phyloP scores from a whole-genome alignment of 495 filamentous ascomycete species.

The Hypoxylon perforatum region DNA sequence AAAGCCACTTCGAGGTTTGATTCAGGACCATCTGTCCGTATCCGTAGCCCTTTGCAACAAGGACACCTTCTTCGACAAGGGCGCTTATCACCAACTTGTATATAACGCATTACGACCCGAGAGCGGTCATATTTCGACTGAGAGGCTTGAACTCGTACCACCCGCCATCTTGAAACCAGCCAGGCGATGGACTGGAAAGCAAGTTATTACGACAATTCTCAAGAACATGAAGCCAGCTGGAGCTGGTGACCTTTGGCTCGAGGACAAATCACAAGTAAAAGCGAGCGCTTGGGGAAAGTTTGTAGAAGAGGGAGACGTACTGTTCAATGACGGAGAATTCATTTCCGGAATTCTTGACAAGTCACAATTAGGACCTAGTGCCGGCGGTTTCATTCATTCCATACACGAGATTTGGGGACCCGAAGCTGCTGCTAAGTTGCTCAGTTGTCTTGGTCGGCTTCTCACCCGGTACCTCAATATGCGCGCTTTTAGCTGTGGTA shows the following conservation, averaged over 20 bases:
- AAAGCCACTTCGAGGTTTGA: constrained; percentile 93
- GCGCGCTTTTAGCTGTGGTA: constrained; percentile 95
- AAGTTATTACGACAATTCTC: constrained; percentile 91
- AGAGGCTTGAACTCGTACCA: constrained; percentile 78
- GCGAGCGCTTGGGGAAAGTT: constrained; percentile 75
- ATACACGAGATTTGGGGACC: constrained; percentile 95
- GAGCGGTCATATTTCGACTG: constrained; percentile 76
- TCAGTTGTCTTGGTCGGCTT: constrained; percentile 89
- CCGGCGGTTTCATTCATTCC: constrained; percentile 89
- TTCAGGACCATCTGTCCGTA: constrained; percentile 98
- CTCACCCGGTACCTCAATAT: constrained; percentile 91
- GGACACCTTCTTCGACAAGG: constrained; percentile 90
- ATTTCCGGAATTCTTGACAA: constrained; percentile 95
- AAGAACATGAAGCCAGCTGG: constrained; percentile 85
- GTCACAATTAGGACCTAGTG: constrained; percentile 87
- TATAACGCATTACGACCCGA: constrained; percentile 92
- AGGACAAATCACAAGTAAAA: constrained; percentile 79
- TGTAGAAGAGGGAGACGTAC: constrained; percentile 76
- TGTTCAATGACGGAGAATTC: constrained; percentile 88
- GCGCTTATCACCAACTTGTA: constrained; percentile 91
- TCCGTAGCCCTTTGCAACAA: constrained; percentile 88
- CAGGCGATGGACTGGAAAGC: constrained; percentile 95
- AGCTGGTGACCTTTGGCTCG: constrained; percentile 81
- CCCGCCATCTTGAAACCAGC: constrained; percentile 87
- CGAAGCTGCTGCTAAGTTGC: constrained; percentile 80